A percentile compares a stretch with the other conserved stretches of the same genome.
Evolutionary conservation across 2,329 filamentous ascomycete genomes (phyloP).

Genomic region (Sarocladium oryzae): DNA sequence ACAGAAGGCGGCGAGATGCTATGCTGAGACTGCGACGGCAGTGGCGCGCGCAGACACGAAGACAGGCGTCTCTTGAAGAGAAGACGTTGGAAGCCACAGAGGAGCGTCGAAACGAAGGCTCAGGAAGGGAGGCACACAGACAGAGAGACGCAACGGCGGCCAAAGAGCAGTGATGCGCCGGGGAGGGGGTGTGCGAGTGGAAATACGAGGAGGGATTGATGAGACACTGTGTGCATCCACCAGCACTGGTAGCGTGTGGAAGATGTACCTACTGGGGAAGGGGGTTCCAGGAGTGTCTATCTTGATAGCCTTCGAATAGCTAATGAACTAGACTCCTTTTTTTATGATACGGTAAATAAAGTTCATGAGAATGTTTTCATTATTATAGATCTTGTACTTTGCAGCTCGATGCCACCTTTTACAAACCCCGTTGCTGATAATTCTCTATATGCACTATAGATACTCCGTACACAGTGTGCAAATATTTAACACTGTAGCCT

Average conservation of each 20-base stretch:
- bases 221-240: not conserved
- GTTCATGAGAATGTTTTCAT: no score
- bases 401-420: no score
- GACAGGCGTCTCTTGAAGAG: slow-evolving; percentile 1
- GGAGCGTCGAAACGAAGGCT: not conserved
- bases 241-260: no score
- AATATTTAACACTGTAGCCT: not conserved
- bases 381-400: no score
- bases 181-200: slow-evolving; percentile 2
- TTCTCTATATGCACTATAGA: not conserved
- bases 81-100: not conserved
- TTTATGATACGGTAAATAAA: no score
- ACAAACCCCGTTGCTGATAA: no score
- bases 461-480: not conserved
- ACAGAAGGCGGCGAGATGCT: not conserved
- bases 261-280: no score
- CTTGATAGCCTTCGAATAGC: no score
- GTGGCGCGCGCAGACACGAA: not conserved
- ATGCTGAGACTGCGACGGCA: not conserved
- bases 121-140: slow-evolving; percentile 1
- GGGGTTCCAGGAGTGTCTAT: no score
- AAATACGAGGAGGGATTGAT: not conserved
- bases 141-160: not conserved
- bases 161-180: slow-evolving; percentile 5
- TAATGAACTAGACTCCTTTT: no score